Evolutionary conservation across 2,329 filamentous ascomycete genomes (phyloP), one percentile per base, ranked within the genome.

Genomic region (Sporothrix globosa): DNA sequence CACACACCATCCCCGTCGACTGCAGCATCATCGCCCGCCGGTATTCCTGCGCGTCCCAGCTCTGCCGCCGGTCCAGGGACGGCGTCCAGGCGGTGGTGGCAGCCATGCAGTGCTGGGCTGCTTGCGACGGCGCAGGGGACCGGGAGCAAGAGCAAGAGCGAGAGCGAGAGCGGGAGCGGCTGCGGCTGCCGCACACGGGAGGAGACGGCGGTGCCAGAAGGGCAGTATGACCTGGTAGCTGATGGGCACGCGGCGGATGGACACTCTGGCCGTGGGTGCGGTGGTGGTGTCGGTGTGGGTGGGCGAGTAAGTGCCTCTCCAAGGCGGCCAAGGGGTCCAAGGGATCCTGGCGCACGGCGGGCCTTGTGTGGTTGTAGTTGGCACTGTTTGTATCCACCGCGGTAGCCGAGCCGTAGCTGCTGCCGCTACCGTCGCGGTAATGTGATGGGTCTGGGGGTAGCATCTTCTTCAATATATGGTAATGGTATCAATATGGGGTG

Each of bases 41-140:
- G 77, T 82, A 81, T 76, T 87, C 86, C 77, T 88, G 83, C 48
- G 80, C 79, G 75, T 80, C 83, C 80, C 83, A 88, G 78, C 84
- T 86, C 76, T 84, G 83, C 61, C 84, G 82, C 11, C 82, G 80
- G 73, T 81, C 77, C 68, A 82, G 74, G 21, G 75, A 74, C 9
- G 86, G 86, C 74, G 81, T 81, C 86, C 86, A 88, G n/a, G 75
- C 75, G 3, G 75, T 75, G 4, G 79, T 81, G 71, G 74, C 72
- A 70, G 73, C 76, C 77, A 81, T 81, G 73, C 78, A 80, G 58
- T 79, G 78, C 39, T 63, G 74, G 13, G 74, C 69, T 14, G 72
- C 73, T 14, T 75, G 72, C 53, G 73, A 70, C 6, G 65, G 70
- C 9, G 30, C 48, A 3, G 67, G 70, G 17, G 61, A 60, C 11